Conservation (phyloP, 352 stramenopile species). For the Pythium phragmitis region DNA sequence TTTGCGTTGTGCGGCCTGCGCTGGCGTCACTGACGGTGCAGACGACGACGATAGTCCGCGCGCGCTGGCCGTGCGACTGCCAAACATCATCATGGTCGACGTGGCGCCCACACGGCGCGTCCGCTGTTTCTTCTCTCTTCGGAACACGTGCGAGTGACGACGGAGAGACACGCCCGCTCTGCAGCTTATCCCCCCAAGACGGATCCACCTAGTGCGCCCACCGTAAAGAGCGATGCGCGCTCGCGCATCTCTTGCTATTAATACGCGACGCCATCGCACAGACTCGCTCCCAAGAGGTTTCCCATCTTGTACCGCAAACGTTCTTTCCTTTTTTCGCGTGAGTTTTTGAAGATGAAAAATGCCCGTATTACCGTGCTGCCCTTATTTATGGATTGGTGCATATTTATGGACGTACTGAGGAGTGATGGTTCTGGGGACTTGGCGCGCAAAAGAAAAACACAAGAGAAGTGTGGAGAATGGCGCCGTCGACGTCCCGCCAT, state of each 20-base stretch:
- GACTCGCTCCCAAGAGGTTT: not conserved
- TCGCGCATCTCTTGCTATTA: not conserved
- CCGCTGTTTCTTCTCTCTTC: not conserved
- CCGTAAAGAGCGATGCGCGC: not conserved
- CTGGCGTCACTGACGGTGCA: constrained; percentile 97
- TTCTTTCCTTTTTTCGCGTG: constrained; percentile 1
- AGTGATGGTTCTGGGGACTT: constrained; percentile 16
- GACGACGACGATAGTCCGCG: constrained; percentile 80
- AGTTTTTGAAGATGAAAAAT: constrained; percentile 1
- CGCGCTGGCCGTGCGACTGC: constrained; percentile 21
- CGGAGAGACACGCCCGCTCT: not conserved
- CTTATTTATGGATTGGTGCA: not conserved
- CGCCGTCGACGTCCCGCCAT: constrained; percentile 14
- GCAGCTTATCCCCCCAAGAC: not conserved
- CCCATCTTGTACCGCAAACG: not conserved
- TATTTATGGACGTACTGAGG: not conserved
- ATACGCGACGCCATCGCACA: not conserved
- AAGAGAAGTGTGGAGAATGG: constrained; percentile 6
- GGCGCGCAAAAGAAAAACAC: constrained; percentile 12
- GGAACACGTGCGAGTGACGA: not conserved
- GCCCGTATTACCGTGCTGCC: constrained; percentile 4
- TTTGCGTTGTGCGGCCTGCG: constrained; percentile 79
- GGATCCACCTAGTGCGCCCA: not conserved
- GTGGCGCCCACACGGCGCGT: not conserved
- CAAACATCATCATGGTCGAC: constrained; percentile 27